Evolutionary conservation across 257 asterid species (phyloP), one percentile per base, ranked within the genome.

Genomic region (Solanum neorickii): DNA sequence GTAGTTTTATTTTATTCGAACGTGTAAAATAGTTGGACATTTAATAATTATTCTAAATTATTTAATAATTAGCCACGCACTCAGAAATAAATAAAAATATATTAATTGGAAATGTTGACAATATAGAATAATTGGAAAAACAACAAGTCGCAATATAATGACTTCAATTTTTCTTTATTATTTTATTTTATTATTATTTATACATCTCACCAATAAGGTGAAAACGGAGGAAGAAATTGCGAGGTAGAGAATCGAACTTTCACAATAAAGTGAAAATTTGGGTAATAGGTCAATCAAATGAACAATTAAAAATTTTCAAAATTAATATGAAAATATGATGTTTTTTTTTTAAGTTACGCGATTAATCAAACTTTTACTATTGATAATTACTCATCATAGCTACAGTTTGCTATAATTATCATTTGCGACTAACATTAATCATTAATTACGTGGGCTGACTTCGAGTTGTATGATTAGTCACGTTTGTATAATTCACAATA

Each of bases 221-320:
- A 23, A 20, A 23, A 60, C 1, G 9, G 25, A 11, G 65, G 1
- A 2, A 4, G 3, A 0, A 23, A 21, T 60, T 60, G 0, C 29
- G 10, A 21, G 29, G 1, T 60, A 11, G 6, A 23, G 0, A 21
- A 3, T 21, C 12, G 1, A 60, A 9, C 0, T 0, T 13, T 2
- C 68, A 59, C 12, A 2, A 56, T 6, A 20, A 18, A 5, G 2
- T 20, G 3, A 20, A 20, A 59, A 8, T 59, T 20, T 0, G 2
- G 3, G 0, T 59, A 59, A 5, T 47, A 6, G 0, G 25, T 8
- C 6, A 20, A 49, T 20, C n/a, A 20, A 56, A 10, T 59, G 2
- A 59, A 9, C 3, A 8, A 59, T 0, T 59, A 59, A 59, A 59
- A 0, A 0, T 0, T 0, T 21, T 8, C 11, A 59, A 59, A 59